Base-by-base conservation (phyloP, 2,329 filamentous ascomycete genomes). In the Fusarium anguioides region DNA sequence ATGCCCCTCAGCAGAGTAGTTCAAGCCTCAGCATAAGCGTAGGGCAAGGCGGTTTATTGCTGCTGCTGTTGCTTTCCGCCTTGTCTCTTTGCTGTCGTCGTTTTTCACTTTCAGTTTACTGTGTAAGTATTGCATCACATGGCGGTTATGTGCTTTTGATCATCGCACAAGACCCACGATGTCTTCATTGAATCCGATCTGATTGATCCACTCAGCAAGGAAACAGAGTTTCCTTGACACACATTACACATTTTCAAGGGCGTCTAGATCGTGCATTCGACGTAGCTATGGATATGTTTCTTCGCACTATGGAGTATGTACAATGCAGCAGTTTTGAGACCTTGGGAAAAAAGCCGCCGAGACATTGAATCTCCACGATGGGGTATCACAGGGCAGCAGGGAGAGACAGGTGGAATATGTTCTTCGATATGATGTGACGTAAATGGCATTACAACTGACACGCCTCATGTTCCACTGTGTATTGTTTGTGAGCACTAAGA, bases 121-220 rank as follows among this genome's bases (percentile, higher is more conserved):
- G 17, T 46, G 42, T 47, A 46, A 60, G 37, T 29, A 65, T 65
- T 65, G 54, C 62, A 65, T 65, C 62, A 65, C 60, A 49, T 15
- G n/a, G 27, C 37, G 31, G 50, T 31, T 21, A 40, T 63, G 15
- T 57, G 40, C 20, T 37, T 48, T 41, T 23, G 41, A 33, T 41
- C 21, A 27, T 48, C n/a, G 35, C 57, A 14, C 35, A 49, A 52
- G 18, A 55, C 40, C 23, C n/a, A 24, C 26, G 20, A 47, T 50
- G 47, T 36, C 41, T 44, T 49, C 44, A 44, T 35, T 57, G 46
- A 44, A 36, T 18, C 47, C 51, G 39, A 37, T 29, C 26, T 21
- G 42, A 29, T 41, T 21, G 42, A 29, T 41, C 44, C 50, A 56
- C 59, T 47, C 39, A 17, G 7, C 44, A 49, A 15, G 44, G 35